These are phyloP conservation scores for Eucalyptus coolabah DNA, from an alignment of 345 rosid species.

Conservation along the genomic window DNA sequence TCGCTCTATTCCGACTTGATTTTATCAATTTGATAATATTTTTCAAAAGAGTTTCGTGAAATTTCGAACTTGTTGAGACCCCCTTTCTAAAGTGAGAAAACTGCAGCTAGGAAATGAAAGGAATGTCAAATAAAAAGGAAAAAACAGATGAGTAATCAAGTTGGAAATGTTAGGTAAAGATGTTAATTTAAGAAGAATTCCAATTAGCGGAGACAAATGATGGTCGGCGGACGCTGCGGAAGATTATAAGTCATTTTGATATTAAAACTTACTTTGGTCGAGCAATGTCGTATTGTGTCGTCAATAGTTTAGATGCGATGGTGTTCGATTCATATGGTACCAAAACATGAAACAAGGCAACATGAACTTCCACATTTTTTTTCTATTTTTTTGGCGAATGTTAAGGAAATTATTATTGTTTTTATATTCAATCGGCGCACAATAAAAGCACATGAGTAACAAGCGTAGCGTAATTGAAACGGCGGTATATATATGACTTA, in stretches of 20 bases:
- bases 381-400: not conserved
- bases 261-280: not conserved
- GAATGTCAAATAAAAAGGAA: not conserved
- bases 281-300: not conserved
- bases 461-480: not conserved
- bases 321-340: not conserved
- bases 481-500: not conserved
- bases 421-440: not conserved
- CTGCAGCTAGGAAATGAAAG: rapidly evolving
- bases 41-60: not conserved
- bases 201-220: not conserved
- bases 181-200: not conserved
- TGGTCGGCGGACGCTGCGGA: not conserved
- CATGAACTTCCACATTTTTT: not conserved
- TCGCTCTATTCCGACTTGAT: not conserved
- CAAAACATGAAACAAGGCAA: not conserved
- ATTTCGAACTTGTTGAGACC: not conserved
- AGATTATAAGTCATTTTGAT: not conserved
- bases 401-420: no score
- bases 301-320: not conserved
- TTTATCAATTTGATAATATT: not conserved
- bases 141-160: no score
- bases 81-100: not conserved
- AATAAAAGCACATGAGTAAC: not conserved
- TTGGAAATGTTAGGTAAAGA: not conserved